Base-by-base conservation (phyloP, 768 basidiomycete genomes). In the Hygrocybe coccinea region DNA sequence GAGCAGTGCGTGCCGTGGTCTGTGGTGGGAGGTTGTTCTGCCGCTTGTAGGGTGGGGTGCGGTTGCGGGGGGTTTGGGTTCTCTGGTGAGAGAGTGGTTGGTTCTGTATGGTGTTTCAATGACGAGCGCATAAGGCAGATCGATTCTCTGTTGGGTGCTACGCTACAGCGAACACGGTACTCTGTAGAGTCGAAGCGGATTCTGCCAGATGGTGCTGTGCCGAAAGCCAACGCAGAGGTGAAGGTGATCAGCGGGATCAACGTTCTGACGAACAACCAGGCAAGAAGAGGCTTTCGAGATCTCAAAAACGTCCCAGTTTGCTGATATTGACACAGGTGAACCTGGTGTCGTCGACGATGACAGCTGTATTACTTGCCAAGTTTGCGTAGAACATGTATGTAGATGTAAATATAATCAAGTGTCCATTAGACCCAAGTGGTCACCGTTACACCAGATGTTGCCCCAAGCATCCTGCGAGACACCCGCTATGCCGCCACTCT, bases 141-240 rank as follows among this genome's bases (percentile, higher is more conserved):
- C 49, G 95, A 97, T 66, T 93, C 90, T 0, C 41, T 97, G 11
- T 75, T 97, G 15, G 95, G 95, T 2, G 92, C 94, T 5, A 92
- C 89, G 5, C 66, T 95, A 1, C 95, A 97, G 62, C 74, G 79
- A 52, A 92, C 91, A 3, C 79, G 84, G 24, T 95, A 85, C 70
- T 86, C 86, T 5, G 71, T 71, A 44, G 72, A 74, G 19, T 79
- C 77, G 59, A 83, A 83, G 62, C 71, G 79, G 43, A 76, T 97
- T 48, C 73, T 91, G 12, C 83, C 85, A 47, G 84, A 89, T 60
- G 74, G 72, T 1, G 66, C 67, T 10, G 59, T 61, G 11, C 29
- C 29, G 12, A n/a, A n/a, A 5, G 52, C 68, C 65, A 4, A 63
- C 52, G 19, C 59, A 59, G 34, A 58, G 56, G 69, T 73, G 11